Base-by-base conservation (phyloP, 148 eudicot genomes). In the Rhododendron ovatum region DNA sequence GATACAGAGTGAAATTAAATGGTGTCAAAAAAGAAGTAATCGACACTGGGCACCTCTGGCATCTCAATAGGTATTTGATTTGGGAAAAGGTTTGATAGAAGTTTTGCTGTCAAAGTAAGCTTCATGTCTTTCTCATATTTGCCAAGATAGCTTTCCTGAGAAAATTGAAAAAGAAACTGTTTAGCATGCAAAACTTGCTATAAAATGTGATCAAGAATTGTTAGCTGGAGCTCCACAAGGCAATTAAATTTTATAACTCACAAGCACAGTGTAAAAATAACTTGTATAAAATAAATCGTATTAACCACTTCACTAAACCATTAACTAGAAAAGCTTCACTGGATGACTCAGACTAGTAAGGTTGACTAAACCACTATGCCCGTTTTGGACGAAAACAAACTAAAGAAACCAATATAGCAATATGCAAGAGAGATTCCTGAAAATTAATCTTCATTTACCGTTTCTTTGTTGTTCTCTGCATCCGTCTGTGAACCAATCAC, bases 101-200 rank as follows among this genome's bases (percentile, higher is more conserved):
- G 91, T 88, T 91, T 95, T 71, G 92, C 86, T 80, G 93, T 80
- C 86, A 91, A 90, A 51, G 98, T 85, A 85, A 90, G 87, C n/a
- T 95, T 95, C 88, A 92, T 93, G 30, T 93, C 91, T 83, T 90
- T 92, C 47, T 94, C 95, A 89, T 91, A 93, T 82, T 94, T 85
- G 87, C 94, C 87, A 88, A 94, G 95, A 85, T 93, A 92, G 91
- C 94, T 88, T 86, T 95, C 98, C 98, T 95, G 95, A 84, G 57
- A 83, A 82, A 30, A 67, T 14, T 50, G 59, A 78, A 79, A 11
- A 83, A 28, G 50, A 78, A 43, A 15, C 26, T 26, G 45, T 84
- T 87, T 83, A 81, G 71, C 18, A 9, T 81, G 59, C 43, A 81
- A 35, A 57, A 79, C 35, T 78, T 61, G 83, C 22, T 13, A 15